These are phyloP conservation scores for Tricholoma flavovirens DNA, from an alignment of 768 basidiomycete species.

Conservation along the genomic window DNA sequence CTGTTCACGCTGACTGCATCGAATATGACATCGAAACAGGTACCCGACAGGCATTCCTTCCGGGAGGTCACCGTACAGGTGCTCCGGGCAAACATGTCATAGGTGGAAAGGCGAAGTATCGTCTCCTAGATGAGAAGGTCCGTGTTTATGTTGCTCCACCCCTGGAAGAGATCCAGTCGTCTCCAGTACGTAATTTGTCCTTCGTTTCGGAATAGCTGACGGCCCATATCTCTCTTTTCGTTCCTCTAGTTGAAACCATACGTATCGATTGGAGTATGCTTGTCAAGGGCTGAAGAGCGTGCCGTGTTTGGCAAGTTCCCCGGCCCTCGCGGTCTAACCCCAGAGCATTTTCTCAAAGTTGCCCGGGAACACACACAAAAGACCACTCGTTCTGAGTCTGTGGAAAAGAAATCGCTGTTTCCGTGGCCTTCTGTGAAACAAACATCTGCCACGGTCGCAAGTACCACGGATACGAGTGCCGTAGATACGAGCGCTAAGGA, in stretches of 20 bases:
- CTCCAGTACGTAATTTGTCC: constrained; percentile 41
- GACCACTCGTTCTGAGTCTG: neutral
- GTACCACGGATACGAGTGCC: neutral
- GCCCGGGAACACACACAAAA: constrained; percentile 22
- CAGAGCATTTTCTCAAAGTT: constrained; percentile 38
- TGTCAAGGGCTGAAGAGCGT: constrained; percentile 29
- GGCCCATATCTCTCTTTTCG: neutral
- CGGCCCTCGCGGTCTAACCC: constrained; percentile 33
- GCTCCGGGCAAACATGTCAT: constrained; percentile 84
- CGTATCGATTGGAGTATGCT: constrained; percentile 42
- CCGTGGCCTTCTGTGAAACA: neutral
- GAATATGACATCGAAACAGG: constrained; percentile 37
- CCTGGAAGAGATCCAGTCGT: constrained; percentile 51
- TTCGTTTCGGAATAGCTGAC: neutral
- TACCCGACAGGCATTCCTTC: constrained; percentile 76
- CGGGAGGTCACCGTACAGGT: constrained; percentile 81
- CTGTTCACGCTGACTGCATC: neutral
- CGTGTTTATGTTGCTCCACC: constrained; percentile 81
- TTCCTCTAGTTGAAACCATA: constrained; percentile 61
- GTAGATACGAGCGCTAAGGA: neutral
- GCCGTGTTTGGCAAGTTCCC: constrained; percentile 35
- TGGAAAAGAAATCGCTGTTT: neutral
- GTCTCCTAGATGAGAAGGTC: constrained; percentile 77
- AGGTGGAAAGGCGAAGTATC: constrained; percentile 72
- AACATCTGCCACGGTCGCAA: neutral